Base-by-base conservation (phyloP, 1,284 basidiomycete species). In the Irpex sp. region DNA sequence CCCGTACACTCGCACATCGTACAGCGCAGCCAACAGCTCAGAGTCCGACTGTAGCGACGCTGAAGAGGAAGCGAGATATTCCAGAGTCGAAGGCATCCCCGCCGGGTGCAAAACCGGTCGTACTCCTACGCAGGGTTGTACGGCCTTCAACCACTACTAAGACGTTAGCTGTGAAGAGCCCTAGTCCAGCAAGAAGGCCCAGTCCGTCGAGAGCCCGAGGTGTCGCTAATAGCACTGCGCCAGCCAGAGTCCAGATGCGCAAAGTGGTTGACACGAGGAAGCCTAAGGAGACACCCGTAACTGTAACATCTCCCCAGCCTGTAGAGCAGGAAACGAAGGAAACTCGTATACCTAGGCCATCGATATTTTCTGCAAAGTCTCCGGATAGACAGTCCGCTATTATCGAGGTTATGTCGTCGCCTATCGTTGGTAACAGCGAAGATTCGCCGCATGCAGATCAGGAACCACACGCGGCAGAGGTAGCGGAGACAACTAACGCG, bases 11-110 rank as follows among this genome's bases (percentile, higher is more conserved):
- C 17, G 58, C 64, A 44, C 38, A 62, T 55, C 44, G 64, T 11
- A 65, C 56, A 9, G 48, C 70, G 26, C n/a, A 47, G 34, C 13
- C 61, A 8, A 58, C 64, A 4, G 11, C 54, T 2, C 52, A 54
- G 1, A 58, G 37, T 13, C n/a, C 58, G 17, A 56, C 56, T 19
- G 37, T 56, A 15, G 38, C 38, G 7, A 69, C 68, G 15, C 69
- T 78, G 49, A 83, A 83, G 69, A 75, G 81, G 57, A 84, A 83
- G 61, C 76, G 79, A 31, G 75, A 73, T 34, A 38, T 21, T 34
- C 58, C 51, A 44, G 78, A 79, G 59, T 63, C 65, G 49, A 60
- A 64, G 34, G 64, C 70, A 3, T 64, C 72, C 4, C 66, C 71
- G 11, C 65, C 75, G 19, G 66, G 62, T 49, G 68, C 71, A 31